Percentiles rank a stretch among this genome's conserved stretches.
Evolutionary conservation across 495 filamentous ascomycete species (phyloP).

Genomic region (Annulohypoxylon moriforme): DNA sequence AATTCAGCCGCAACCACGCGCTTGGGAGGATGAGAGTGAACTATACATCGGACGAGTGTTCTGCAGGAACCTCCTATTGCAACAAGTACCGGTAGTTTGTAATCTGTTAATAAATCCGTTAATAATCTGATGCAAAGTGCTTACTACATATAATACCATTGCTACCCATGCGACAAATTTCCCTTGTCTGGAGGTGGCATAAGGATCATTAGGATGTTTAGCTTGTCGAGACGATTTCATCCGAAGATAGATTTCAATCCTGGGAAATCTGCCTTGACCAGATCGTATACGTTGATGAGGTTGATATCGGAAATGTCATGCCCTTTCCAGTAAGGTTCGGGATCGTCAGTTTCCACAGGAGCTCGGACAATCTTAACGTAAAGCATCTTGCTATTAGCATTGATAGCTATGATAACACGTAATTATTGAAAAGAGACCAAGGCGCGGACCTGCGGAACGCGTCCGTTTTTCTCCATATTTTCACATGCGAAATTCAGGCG

Average conservation of each 20-base stretch:
- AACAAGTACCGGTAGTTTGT: constrained; percentile 10
- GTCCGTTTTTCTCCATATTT: constrained; percentile 42
- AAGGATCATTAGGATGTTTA: constrained; percentile 27
- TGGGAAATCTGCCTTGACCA: constrained; percentile 27
- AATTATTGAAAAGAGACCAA: constrained; percentile 27
- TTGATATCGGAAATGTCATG: constrained; percentile 27
- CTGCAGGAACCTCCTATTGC: constrained; percentile 3
- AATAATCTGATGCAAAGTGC: constrained; percentile 22
- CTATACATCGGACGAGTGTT: constrained; percentile 4
- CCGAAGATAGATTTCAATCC: constrained; percentile 1
- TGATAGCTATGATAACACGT: constrained; percentile 28
- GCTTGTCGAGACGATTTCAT: constrained; percentile 16
- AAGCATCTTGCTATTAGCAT: constrained; percentile 30
- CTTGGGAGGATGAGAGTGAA: not conserved
- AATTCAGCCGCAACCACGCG: constrained; percentile 36
- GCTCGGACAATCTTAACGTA: constrained; percentile 13
- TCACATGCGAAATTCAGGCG: constrained; percentile 35
- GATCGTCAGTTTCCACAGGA: constrained; percentile 14
- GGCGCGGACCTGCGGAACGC: constrained; percentile 36
- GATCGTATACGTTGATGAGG: not conserved
- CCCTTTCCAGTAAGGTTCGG: constrained; percentile 2
- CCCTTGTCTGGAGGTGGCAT: constrained; percentile 8
- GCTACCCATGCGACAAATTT: constrained; percentile 21
- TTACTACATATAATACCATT: constrained; percentile 27
- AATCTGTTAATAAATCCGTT: constrained; percentile 18